Evolutionary conservation across 208 protist species (phyloP).

Genomic region (Entamoeba histolytica): DNA sequence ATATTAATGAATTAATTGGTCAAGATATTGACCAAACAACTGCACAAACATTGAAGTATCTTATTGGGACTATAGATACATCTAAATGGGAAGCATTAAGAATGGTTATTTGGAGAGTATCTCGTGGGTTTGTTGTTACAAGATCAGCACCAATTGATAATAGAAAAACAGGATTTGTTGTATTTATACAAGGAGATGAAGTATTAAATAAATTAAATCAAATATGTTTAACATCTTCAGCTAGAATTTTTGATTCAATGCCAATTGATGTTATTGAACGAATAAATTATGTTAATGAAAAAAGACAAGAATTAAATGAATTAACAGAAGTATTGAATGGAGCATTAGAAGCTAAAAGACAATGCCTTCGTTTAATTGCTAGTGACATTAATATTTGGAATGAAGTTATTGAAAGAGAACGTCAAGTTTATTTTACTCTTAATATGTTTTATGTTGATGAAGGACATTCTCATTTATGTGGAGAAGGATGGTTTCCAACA

Average conservation of each 20-base stretch:
- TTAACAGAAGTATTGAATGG: neutral
- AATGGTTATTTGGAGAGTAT: neutral
- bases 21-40: neutral
- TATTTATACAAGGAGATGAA: neutral
- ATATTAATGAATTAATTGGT: neutral
- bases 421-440: neutral
- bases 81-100: neutral
- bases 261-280: neutral
- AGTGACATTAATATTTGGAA: neutral
- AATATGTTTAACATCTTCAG: neutral
- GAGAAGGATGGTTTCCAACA: neutral
- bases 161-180: neutral
- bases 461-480: neutral
- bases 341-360: neutral
- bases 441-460: neutral
- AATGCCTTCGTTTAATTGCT: neutral
- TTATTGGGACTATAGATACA: neutral
- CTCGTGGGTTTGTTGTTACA: neutral
- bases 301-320: neutral
- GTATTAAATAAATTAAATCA: neutral
- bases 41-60: neutral
- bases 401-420: neutral
- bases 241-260: neutral
- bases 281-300: neutral
- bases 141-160: neutral